A percentile compares a stretch with the other conserved stretches of the same genome.
Evolutionary conservation across 306 rosid genomes (phyloP).

Genomic region (Vicia villosa): DNA sequence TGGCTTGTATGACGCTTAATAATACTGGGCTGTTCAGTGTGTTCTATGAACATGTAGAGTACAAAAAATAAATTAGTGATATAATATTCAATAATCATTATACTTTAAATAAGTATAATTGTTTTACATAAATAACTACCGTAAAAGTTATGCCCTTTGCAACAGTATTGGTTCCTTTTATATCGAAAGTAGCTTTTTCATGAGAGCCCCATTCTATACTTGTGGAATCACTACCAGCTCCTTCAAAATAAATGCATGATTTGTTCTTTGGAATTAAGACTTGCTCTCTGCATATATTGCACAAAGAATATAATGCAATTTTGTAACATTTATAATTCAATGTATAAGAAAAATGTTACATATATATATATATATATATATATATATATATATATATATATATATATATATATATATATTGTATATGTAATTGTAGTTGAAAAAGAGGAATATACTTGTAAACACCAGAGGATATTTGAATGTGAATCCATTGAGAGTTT

Average conservation of each 20-base stretch:
- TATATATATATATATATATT: too few species aligned
- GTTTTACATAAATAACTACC: neutral
- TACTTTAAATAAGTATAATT: neutral
- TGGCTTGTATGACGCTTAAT: slow-evolving; percentile 18
- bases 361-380: too few species aligned
- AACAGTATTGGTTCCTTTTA: slow-evolving; percentile 1
- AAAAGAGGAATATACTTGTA: neutral
- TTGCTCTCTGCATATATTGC: slow-evolving; percentile 34
- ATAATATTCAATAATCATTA: neutral
- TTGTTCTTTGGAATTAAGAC: neutral
- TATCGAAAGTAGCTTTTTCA: slow-evolving; percentile 13
- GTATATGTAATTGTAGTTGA: neutral
- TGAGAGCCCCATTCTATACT: slow-evolving; percentile 31
- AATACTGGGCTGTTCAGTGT: slow-evolving; percentile 28
- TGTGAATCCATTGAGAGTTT: slow-evolving; percentile 40
- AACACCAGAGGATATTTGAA: slow-evolving; percentile 32
- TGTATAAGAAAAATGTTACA: neutral
- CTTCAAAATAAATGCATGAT: slow-evolving; percentile 42
- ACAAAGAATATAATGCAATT: neutral
- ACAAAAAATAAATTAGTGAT: neutral
- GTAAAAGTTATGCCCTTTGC: slow-evolving; percentile 35
- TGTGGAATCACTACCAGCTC: slow-evolving; percentile 22
- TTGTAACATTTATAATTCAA: neutral
- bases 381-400: too few species aligned
- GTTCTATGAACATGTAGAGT: slow-evolving; percentile 38